A percentile compares a stretch with the other conserved stretches of the same genome.
Conservation (phyloP, 2,329 filamentous ascomycete species). For the Aspergillus ruber region DNA sequence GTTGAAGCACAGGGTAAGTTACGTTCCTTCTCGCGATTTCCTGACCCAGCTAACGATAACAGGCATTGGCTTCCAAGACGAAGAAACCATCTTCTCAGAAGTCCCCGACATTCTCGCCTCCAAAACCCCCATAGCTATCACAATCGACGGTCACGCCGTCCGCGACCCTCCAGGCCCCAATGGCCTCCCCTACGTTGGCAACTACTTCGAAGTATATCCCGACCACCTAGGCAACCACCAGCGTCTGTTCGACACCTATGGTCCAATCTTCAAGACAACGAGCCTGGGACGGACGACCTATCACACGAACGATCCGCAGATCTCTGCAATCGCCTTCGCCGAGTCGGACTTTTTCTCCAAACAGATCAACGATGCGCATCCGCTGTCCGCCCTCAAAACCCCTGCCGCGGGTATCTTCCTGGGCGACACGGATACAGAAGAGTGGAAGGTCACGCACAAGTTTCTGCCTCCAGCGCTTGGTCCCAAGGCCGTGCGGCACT, state of each 20-base stretch:
- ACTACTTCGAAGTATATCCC: conserved; percentile 51
- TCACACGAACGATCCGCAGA: conserved; percentile 46
- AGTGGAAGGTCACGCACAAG: conserved; percentile 48
- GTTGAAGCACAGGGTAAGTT: conserved; percentile 22
- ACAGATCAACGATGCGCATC: conserved; percentile 36
- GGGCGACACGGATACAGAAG: conserved; percentile 23
- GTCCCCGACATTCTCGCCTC: conserved; percentile 8
- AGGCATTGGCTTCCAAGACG: conserved; percentile 18
- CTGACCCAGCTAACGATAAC: not conserved
- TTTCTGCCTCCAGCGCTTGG: conserved; percentile 55
- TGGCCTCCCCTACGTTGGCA: conserved; percentile 41
- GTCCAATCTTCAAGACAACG: conserved; percentile 47
- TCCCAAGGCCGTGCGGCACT: conserved; percentile 56
- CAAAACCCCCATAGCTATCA: conserved; percentile 15
- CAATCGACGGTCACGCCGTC: conserved; percentile 24
- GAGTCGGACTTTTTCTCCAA: conserved; percentile 52
- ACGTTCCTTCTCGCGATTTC: not conserved
- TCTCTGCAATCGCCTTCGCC: conserved; percentile 42
- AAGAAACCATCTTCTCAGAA: conserved; percentile 4
- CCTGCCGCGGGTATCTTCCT: conserved; percentile 25
- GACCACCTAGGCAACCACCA: conserved; percentile 55
- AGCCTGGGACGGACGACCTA: conserved; percentile 48
- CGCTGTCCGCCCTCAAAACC: conserved; percentile 22
- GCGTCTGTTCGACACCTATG: conserved; percentile 49
- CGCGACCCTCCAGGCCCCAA: conserved; percentile 18